Evolutionary conservation across 495 filamentous ascomycete species (phyloP).

Genomic region (Thermothielavioides terrestris): DNA sequence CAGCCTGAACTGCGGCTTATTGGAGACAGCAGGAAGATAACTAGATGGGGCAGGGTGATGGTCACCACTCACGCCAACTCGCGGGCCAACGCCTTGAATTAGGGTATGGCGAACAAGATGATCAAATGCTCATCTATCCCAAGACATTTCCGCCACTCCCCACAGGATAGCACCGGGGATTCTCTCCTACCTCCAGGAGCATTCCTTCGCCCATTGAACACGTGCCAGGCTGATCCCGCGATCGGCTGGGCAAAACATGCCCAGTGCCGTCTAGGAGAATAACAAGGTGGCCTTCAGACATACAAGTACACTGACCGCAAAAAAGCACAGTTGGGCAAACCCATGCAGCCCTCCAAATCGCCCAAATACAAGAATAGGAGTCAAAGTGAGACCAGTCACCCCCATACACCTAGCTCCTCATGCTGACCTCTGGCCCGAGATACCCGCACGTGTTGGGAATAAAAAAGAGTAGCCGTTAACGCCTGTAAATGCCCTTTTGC

Average conservation of each 20-base stretch:
- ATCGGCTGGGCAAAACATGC: background rate
- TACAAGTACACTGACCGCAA: constrained; percentile 1
- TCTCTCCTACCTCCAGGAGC: no score
- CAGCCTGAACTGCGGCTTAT: no score
- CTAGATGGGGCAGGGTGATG: no score
- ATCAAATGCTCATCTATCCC: constrained; percentile 1
- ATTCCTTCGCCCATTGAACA: no score
- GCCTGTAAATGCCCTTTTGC: constrained; percentile 26
- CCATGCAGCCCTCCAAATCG: no score
- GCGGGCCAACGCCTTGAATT: no score
- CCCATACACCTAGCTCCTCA: constrained; percentile 9
- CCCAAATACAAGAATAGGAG: background rate
- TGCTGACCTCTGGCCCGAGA: constrained; percentile 8
- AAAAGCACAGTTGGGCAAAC: no score
- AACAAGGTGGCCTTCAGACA: background rate
- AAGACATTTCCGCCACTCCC: background rate
- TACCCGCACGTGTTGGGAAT: background rate
- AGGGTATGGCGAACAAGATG: no score
- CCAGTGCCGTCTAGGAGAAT: background rate
- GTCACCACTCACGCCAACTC: no score
- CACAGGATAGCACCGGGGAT: background rate
- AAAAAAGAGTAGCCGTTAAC: constrained; percentile 11
- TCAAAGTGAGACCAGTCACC: background rate
- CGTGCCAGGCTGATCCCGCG: no score
- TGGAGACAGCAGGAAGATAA: no score